A percentile compares a stretch with the other conserved stretches of the same genome.
phyloP scores from a whole-genome alignment of 106 monocot genomes.

The Agapanthus africanus region DNA sequence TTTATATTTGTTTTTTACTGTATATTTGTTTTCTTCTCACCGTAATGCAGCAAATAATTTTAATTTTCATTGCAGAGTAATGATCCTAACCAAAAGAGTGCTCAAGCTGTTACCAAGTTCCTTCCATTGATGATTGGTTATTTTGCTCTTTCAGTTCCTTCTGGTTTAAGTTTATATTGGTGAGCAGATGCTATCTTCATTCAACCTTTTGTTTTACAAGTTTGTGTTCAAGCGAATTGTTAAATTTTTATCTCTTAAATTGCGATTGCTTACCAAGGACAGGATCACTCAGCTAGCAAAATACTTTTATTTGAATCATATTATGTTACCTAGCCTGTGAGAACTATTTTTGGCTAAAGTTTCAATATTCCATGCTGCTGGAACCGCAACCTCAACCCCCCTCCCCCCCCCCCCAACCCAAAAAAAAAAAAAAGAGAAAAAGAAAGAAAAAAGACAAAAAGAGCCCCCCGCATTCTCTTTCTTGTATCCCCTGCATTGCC shows the following conservation, averaged over 20 bases:
- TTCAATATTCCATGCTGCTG: no score
- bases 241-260: background rate
- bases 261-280: no score
- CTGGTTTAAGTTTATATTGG: slow-evolving; percentile 90
- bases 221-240: background rate
- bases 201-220: slow-evolving; percentile 9
- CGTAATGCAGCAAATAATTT: background rate
- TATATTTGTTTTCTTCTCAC: background rate
- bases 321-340: no score
- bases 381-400: no score
- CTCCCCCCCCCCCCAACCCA: no score
- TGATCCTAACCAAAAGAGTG: slow-evolving; percentile 69
- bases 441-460: no score
- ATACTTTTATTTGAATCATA: no score
- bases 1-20: background rate
- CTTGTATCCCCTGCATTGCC: no score
- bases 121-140: slow-evolving; percentile 91
- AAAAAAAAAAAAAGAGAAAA: no score
- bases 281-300: no score
- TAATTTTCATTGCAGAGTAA: slow-evolving; percentile 45
- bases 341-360: background rate
- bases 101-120: slow-evolving; percentile 74
- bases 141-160: slow-evolving; percentile 93
- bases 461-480: no score
- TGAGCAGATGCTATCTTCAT: slow-evolving; percentile 28